These are phyloP conservation scores for Dalbergia cochinchinensis DNA, from an alignment of 306 rosid species.

Conservation along the genomic window DNA sequence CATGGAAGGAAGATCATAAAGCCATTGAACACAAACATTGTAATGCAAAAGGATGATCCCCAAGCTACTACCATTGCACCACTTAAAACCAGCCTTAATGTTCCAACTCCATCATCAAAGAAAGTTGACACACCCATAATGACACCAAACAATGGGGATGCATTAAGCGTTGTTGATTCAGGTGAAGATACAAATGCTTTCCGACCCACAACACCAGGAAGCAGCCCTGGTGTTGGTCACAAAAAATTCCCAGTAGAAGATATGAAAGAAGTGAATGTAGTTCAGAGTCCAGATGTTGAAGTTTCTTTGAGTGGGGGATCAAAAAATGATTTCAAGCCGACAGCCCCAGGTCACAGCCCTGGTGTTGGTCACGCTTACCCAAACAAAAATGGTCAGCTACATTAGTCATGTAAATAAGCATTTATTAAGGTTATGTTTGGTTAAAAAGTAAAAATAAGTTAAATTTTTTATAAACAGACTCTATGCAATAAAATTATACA, in stretches of 20 bases:
- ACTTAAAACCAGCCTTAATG: neutral
- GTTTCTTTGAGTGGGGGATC: neutral
- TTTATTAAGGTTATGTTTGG: neutral
- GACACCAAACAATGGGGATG: neutral
- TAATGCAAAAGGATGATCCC: neutral
- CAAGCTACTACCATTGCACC: neutral
- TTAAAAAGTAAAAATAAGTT: no score
- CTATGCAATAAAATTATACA: no score
- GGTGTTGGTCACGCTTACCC: slow-evolving; percentile 46
- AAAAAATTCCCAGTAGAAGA: neutral
- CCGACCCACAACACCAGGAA: slow-evolving; percentile 55
- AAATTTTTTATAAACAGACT: no score
- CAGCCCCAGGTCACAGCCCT: slow-evolving; percentile 51
- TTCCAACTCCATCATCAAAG: neutral
- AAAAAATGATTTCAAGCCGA: slow-evolving; percentile 40
- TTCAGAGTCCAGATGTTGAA: slow-evolving; percentile 24
- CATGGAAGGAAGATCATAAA: neutral
- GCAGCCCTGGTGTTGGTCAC: slow-evolving; percentile 56
- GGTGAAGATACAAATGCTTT: slow-evolving; percentile 3
- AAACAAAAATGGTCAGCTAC: slow-evolving; percentile 5
- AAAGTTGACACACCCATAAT: neutral
- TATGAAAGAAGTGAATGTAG: neutral
- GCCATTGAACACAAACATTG: neutral
- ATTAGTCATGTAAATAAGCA: neutral
- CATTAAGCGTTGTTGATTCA: neutral